Percentiles rank a stretch among this genome's conserved stretches.
These are phyloP conservation scores for Wickerhamomyces mucosus DNA, from an alignment of 805 yeast species.

Conservation along the genomic window DNA sequence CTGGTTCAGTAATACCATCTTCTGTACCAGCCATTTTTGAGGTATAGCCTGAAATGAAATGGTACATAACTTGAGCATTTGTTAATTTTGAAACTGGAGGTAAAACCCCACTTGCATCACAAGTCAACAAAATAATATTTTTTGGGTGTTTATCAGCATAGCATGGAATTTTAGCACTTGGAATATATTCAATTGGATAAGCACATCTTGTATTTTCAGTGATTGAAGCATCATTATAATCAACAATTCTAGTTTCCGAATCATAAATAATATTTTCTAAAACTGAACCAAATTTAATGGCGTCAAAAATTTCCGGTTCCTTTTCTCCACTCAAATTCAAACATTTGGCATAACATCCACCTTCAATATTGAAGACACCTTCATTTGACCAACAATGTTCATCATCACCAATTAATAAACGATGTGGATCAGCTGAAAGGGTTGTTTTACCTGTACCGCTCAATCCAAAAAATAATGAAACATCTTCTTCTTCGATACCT, in stretches of 20 bases:
- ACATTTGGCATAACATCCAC: conserved; percentile 99
- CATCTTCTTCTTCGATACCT: conserved; percentile 74
- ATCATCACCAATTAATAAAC: conserved; percentile 93
- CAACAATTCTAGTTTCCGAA: conserved; percentile 68
- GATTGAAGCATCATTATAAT: conserved; percentile 69
- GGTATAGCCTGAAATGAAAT: conserved; percentile 96
- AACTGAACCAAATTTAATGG: conserved; percentile 89
- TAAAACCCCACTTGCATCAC: conserved; percentile 96
- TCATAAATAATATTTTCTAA: conserved; percentile 90
- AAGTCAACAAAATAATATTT: conserved; percentile 84
- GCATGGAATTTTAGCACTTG: conserved; percentile 95
- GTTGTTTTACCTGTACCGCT: conserved; percentile 99
- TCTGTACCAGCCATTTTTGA: conserved; percentile 99
- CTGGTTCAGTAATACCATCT: conserved; percentile 97
- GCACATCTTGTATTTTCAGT: conserved; percentile 99
- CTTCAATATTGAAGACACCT: conserved; percentile 98
- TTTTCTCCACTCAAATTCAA: conserved; percentile 80
- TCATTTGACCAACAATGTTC: conserved; percentile 99
- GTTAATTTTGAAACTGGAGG: conserved; percentile 95
- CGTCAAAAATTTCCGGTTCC: conserved; percentile 96
- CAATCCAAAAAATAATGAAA: conserved; percentile 90
- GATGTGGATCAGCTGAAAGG: conserved; percentile 89
- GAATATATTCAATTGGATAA: conserved; percentile 94
- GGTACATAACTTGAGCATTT: conserved; percentile 97
- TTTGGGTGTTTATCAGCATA: conserved; percentile 83